Conservation (phyloP, 2,329 filamentous ascomycete genomes). For the Hypoxylon sp. region DNA sequence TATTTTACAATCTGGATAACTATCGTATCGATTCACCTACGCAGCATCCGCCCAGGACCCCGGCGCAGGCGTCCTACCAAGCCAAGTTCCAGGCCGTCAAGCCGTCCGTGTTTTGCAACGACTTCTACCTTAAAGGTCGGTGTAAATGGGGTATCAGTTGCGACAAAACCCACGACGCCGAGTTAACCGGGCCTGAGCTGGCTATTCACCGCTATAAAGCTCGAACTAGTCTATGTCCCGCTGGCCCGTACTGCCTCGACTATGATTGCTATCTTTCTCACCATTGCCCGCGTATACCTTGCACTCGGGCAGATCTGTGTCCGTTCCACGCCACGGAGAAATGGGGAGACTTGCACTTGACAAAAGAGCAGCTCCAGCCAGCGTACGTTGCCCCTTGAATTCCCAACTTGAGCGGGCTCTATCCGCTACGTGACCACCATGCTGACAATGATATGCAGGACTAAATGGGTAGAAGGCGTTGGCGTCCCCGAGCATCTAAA, state of each 20-base stretch:
- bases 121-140: slow-evolving; percentile 46
- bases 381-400: slow-evolving; percentile 38
- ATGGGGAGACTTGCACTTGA: slow-evolving; percentile 46
- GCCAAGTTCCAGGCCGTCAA: slow-evolving; percentile 45
- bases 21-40: slow-evolving; percentile 45
- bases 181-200: slow-evolving; percentile 44
- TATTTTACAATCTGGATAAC: slow-evolving; percentile 45
- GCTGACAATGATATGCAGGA: slow-evolving; percentile 36
- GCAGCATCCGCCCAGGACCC: slow-evolving; percentile 44
- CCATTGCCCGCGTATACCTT: slow-evolving; percentile 45
- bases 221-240: slow-evolving; percentile 47
- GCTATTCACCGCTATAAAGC: slow-evolving; percentile 49
- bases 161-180: slow-evolving; percentile 46
- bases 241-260: slow-evolving; percentile 46
- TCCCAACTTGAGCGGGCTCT: no score
- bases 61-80: slow-evolving; percentile 46
- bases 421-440: background rate
- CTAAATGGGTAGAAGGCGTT: slow-evolving; percentile 43
- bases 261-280: slow-evolving; percentile 49
- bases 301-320: slow-evolving; percentile 40
- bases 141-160: slow-evolving; percentile 45
- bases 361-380: slow-evolving; percentile 44
- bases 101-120: slow-evolving; percentile 48
- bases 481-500: slow-evolving; percentile 69
- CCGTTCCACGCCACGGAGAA: slow-evolving; percentile 43